phyloP scores from a whole-genome alignment of 2,329 filamentous ascomycete genomes.

The Colletotrichum sp. region DNA sequence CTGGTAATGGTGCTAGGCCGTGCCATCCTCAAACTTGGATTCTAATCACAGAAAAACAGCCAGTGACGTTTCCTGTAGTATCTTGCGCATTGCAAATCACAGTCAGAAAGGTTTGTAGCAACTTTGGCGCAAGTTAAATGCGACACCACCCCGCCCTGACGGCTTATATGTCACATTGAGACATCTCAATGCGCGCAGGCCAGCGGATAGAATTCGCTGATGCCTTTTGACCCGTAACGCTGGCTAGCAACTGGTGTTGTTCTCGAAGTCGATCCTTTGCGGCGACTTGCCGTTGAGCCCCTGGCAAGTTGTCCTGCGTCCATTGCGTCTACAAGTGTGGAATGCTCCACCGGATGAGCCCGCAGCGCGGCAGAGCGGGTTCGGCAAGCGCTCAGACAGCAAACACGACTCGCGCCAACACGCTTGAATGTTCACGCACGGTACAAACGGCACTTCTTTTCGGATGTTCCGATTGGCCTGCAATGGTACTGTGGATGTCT shows the following conservation, averaged over 20 bases:
- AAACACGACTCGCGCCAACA: neutral
- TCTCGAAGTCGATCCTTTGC: neutral
- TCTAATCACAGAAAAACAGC: neutral
- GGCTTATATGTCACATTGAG: neutral
- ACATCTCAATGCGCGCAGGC: neutral
- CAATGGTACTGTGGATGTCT: neutral
- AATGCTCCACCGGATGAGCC: neutral
- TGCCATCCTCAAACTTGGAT: neutral
- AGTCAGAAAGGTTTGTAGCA: neutral
- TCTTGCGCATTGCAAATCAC: neutral
- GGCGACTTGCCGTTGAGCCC: neutral
- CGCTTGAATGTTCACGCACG: neutral
- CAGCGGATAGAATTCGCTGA: neutral
- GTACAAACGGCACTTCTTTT: neutral
- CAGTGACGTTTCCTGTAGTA: neutral
- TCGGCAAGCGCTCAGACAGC: neutral
- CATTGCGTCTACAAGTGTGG: neutral
- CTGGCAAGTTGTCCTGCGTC: neutral
- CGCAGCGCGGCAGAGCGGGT: neutral
- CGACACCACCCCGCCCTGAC: neutral
- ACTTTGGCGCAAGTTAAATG: neutral
- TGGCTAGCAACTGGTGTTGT: neutral
- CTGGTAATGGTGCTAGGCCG: neutral
- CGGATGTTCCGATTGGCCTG: neutral
- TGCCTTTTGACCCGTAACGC: neutral